A percentile compares a stretch with the other conserved stretches of the same genome.
These are phyloP conservation scores for Albugo laibachii DNA, from an alignment of 352 stramenopile genomes.

Conservation along the genomic window DNA sequence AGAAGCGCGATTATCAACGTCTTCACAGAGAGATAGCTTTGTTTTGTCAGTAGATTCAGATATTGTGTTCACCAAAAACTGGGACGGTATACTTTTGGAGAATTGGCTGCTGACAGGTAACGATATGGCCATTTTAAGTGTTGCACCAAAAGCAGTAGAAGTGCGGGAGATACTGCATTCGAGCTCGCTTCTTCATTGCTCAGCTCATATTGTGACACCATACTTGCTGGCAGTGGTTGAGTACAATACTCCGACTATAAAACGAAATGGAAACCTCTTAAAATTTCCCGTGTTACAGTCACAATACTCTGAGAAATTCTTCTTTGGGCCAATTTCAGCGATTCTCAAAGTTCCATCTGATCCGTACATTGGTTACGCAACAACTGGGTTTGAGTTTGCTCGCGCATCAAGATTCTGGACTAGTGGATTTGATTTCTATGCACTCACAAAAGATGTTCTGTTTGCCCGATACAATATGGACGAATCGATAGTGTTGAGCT, in stretches of 20 bases:
- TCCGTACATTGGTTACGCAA: conserved; percentile 19
- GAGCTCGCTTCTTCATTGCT: conserved; percentile 39
- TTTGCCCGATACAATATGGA: conserved; percentile 18
- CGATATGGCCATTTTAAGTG: conserved; percentile 57
- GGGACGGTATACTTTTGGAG: conserved; percentile 52
- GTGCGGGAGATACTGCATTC: conserved; percentile 14
- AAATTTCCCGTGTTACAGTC: conserved; percentile 37
- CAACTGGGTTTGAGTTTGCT: conserved; percentile 49
- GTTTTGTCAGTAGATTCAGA: conserved; percentile 53
- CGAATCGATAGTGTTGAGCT: background rate
- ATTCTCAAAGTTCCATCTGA: conserved; percentile 55
- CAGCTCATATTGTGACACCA: conserved; percentile 37
- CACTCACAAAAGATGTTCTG: conserved; percentile 34
- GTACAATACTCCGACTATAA: conserved; percentile 49
- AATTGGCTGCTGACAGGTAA: conserved; percentile 70
- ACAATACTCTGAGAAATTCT: conserved; percentile 69
- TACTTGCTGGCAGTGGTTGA: conserved; percentile 22
- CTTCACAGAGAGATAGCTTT: conserved; percentile 20
- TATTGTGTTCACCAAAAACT: conserved; percentile 45
- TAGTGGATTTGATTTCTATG: conserved; percentile 70
- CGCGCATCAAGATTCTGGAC: conserved; percentile 74
- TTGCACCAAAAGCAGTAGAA: conserved; percentile 34
- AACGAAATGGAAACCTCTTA: conserved; percentile 13
- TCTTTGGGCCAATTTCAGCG: conserved; percentile 39
- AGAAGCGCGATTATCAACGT: background rate